Base-by-base conservation (phyloP, 2,329 filamentous ascomycete species). In the Diaporthe amygdali region DNA sequence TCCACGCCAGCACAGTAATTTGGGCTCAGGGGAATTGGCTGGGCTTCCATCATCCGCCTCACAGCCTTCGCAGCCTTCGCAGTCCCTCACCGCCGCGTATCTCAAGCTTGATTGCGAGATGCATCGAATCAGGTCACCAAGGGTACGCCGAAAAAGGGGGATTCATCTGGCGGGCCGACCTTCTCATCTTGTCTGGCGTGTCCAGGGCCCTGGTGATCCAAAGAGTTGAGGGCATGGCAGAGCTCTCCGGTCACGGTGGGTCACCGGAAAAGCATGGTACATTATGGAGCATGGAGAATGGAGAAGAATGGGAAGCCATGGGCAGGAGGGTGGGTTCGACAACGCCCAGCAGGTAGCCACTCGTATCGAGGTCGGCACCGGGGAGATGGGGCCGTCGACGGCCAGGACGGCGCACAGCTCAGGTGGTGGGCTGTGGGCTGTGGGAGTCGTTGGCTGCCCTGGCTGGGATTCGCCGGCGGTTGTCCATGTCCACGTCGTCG, bases 311-410 rank as follows among this genome's bases (percentile, higher is more conserved):
- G 25, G 25, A 30, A 22, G 39, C 15, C 39, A 59, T 22, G 51
- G 51, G 54, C 12, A 56, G 34, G 22, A 25, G n/a, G n/a, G 34
- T 25, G 34, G 32, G 30, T 5, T 12, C 30, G 22, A 14, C 30
- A n/a, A n/a, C 51, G 17, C 47, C 25, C 47, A 51, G 25, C 25
- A 56, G 32, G 5, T 9, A 44, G n/a, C 22, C 37, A 39, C 15
- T 8, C 32, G 55, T 22, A 32, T 25, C 25, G 34, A 47, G 20
- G 41, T 47, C 32, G 59, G 59, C 30, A 44, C 30, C 59, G 59
- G 59, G 59, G 59, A 64, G 49, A 27, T 64, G 59, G 59, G n/a
- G 30, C 59, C 59, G 59, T 30, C 59, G 44, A 64, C 59, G 59
- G 59, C 49, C 59, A 49, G 59, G 30, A 49, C 59, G 59, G 44